Conservation (phyloP, 2,329 filamentous ascomycete species). For the Penicillium sp. region DNA sequence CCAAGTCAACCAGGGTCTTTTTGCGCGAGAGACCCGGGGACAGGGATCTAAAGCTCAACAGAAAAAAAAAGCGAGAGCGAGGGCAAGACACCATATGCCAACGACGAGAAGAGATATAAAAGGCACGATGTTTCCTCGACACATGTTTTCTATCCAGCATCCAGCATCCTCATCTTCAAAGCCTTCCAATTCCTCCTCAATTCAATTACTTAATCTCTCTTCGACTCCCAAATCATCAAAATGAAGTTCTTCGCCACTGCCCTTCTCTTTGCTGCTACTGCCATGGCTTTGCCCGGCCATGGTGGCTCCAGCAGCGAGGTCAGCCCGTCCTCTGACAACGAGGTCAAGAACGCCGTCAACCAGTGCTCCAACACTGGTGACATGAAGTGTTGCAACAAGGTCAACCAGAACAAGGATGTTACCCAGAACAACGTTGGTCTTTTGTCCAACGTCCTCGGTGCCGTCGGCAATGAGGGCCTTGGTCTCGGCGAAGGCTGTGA, state of each 20-base stretch:
- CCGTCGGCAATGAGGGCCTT: slow-evolving; percentile 28
- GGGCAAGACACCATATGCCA: too few relatives aligned
- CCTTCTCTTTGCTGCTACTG: slow-evolving; percentile 27
- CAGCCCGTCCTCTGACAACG: background rate
- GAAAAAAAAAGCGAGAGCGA: too few relatives aligned
- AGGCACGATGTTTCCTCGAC: slow-evolving; percentile 2
- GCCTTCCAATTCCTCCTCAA: background rate
- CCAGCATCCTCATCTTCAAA: slow-evolving; percentile 7
- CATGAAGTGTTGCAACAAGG: slow-evolving; percentile 35
- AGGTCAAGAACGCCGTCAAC: slow-evolving; percentile 21
- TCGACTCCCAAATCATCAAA: slow-evolving; percentile 10
- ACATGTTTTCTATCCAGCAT: slow-evolving; percentile 6
- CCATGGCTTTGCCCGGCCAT: slow-evolving; percentile 22
- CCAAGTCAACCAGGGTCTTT: background rate
- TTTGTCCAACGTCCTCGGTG: slow-evolving; percentile 28
- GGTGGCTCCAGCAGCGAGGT: slow-evolving; percentile 1
- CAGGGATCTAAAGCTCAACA: background rate
- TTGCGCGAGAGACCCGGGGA: background rate
- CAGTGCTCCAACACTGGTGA: slow-evolving; percentile 27
- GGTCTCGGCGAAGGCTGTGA: slow-evolving; percentile 35
- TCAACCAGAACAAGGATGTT: slow-evolving; percentile 25
- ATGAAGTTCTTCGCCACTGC: slow-evolving; percentile 32
- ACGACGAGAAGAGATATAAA: slow-evolving; percentile 21
- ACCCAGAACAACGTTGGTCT: slow-evolving; percentile 23
- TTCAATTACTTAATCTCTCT: background rate